Evolutionary conservation across 306 rosid genomes (phyloP).

Genomic region (Ormosia semicastrata): DNA sequence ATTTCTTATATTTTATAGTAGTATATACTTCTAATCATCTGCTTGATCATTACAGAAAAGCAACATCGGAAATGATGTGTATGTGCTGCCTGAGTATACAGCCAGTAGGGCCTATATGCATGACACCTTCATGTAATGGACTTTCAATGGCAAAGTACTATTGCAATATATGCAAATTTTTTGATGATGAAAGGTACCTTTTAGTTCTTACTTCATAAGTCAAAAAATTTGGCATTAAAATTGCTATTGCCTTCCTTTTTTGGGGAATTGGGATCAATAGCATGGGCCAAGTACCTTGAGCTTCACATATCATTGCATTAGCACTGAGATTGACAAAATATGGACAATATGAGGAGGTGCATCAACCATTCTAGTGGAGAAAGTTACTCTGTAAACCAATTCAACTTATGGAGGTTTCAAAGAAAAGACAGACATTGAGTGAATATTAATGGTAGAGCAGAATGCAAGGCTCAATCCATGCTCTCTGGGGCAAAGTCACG

Average conservation of each 20-base stretch:
- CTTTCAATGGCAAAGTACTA: conserved; percentile 90
- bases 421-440: conserved; percentile 12
- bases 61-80: conserved; percentile 90
- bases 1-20: conserved; percentile 18
- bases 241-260: neutral
- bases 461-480: neutral
- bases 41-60: conserved; percentile 62
- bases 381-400: neutral
- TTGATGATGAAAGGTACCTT: conserved; percentile 93
- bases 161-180: conserved; percentile 93
- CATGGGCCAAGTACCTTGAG: neutral
- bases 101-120: conserved; percentile 77
- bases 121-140: conserved; percentile 83
- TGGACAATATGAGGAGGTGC: neutral
- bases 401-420: neutral
- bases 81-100: conserved; percentile 84
- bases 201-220: conserved; percentile 18
- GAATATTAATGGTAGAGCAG: neutral
- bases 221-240: neutral
- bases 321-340: conserved; percentile 19
- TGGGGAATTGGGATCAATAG: neutral
- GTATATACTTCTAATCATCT: conserved; percentile 30
- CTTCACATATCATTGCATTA: neutral
- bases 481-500: neutral
- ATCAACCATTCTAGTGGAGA: neutral